Conservation (phyloP, 805 yeast species). For the Myxozyma geophila region DNA sequence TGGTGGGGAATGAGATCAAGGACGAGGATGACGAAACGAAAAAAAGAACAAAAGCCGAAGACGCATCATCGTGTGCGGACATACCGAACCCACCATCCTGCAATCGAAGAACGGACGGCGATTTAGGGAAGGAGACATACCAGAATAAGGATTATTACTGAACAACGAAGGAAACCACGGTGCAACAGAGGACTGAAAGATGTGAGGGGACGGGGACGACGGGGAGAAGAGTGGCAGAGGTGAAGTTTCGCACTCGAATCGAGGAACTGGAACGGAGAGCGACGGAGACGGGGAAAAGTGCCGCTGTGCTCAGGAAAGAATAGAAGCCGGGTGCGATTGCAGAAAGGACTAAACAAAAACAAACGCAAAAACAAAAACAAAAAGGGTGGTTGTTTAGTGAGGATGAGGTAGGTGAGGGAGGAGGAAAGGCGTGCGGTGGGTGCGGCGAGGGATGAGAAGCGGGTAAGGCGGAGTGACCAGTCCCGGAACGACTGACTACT, state of each 20-base stretch:
- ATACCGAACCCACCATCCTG: too few relatives aligned
- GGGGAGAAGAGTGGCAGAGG: neutral
- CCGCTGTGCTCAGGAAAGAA: neutral
- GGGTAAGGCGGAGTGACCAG: slow-evolving; percentile 7
- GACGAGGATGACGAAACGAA: neutral
- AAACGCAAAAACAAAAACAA: slow-evolving; percentile 5
- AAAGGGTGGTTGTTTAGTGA: slow-evolving; percentile 2
- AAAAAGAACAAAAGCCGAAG: neutral
- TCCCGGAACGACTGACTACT: slow-evolving; percentile 4
- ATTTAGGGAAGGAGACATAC: slow-evolving; percentile 10
- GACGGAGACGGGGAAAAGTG: neutral
- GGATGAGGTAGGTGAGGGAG: neutral
- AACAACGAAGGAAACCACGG: neutral
- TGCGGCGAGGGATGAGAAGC: slow-evolving; percentile 4
- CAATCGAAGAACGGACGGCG: neutral
- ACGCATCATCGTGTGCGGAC: neutral
- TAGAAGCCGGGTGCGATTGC: slow-evolving; percentile 6
- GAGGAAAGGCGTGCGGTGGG: neutral
- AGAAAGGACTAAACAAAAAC: slow-evolving; percentile 14
- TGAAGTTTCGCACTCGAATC: neutral
- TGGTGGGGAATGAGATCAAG: neutral
- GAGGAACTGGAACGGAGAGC: neutral
- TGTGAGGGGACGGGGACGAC: neutral
- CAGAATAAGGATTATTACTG: slow-evolving; percentile 6
- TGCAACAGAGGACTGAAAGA: slow-evolving; percentile 1